These are phyloP conservation scores for Lupinus albus DNA, from an alignment of 306 rosid species.

Conservation along the genomic window DNA sequence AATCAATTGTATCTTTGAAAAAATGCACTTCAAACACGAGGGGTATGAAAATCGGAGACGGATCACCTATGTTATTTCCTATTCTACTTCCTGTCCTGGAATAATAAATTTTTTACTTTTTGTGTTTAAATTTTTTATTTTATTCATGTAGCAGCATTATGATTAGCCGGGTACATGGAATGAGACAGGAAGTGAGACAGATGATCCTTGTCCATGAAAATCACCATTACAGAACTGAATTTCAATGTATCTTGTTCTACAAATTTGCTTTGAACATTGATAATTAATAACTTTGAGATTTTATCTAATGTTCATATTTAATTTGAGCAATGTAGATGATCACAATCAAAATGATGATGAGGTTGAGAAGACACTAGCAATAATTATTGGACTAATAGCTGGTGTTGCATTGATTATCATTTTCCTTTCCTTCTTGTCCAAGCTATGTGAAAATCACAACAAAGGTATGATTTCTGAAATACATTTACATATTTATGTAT, in stretches of 20 bases:
- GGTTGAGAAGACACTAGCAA: constrained; percentile 74
- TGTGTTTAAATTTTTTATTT: too few species aligned
- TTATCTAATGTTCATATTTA: too few species aligned
- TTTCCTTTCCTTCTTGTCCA: constrained; percentile 64
- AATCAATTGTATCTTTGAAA: too few species aligned
- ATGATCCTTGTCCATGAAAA: too few species aligned
- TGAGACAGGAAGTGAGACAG: too few species aligned
- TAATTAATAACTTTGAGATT: constrained; percentile 9
- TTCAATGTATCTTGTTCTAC: not conserved
- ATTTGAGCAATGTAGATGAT: constrained; percentile 37
- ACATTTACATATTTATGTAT: not conserved
- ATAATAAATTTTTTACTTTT: too few species aligned
- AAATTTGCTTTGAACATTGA: not conserved
- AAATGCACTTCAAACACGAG: not conserved
- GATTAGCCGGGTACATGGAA: too few species aligned
- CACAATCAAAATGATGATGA: constrained; percentile 49
- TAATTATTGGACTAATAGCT: constrained; percentile 75
- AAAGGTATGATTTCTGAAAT: constrained; percentile 41
- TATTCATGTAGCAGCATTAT: too few species aligned
- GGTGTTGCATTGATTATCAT: constrained; percentile 67
- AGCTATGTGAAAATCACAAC: constrained; percentile 39
- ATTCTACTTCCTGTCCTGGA: too few species aligned
- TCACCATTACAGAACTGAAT: constrained; percentile 21
- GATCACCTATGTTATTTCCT: too few species aligned
- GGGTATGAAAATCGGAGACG: constrained; percentile 9